Percentiles rank a stretch among this genome's conserved stretches.
Evolutionary conservation across 1,284 basidiomycete genomes (phyloP).

Genomic region (Moniliella sp.): DNA sequence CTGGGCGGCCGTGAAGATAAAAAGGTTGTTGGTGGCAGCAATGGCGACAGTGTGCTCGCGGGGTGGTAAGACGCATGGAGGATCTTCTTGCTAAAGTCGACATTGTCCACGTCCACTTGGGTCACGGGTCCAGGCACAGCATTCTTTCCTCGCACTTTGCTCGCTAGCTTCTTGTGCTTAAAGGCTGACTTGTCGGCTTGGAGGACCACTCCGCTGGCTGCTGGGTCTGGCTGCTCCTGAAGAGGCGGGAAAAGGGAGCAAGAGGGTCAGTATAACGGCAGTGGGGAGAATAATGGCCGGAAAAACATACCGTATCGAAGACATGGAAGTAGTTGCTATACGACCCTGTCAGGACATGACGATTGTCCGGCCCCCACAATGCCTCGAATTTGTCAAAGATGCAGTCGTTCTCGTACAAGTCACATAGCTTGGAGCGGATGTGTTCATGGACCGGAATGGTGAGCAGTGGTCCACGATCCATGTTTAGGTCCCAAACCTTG

Average conservation of each 20-base stretch:
- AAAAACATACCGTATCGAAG: no score
- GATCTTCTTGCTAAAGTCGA: constrained; percentile 91
- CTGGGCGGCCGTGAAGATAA: constrained; percentile 42
- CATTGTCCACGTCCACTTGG: constrained; percentile 26
- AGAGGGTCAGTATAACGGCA: no score
- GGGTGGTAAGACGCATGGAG: constrained; percentile 65
- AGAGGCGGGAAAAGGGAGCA: no score
- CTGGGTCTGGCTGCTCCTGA: constrained; percentile 45
- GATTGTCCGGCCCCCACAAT: constrained; percentile 28
- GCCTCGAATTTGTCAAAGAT: constrained; percentile 95
- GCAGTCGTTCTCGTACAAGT: constrained; percentile 97
- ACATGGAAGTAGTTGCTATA: constrained; percentile 99
- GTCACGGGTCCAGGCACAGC: constrained; percentile 48
- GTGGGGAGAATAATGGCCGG: no score
- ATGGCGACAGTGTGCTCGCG: constrained; percentile 70
- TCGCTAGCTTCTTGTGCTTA: constrained; percentile 85
- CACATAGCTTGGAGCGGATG: constrained; percentile 84
- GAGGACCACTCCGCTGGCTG: constrained; percentile 66
- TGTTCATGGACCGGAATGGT: constrained; percentile 98
- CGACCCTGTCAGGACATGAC: constrained; percentile 51
- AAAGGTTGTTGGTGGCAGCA: constrained; percentile 37
- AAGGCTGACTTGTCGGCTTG: constrained; percentile 99
- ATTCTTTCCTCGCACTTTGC: constrained; percentile 53
- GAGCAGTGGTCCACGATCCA: constrained; percentile 88
- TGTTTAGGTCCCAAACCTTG: constrained; percentile 99